Conservation (phyloP, 331 rosid genomes). For the Acacia pycnantha region DNA sequence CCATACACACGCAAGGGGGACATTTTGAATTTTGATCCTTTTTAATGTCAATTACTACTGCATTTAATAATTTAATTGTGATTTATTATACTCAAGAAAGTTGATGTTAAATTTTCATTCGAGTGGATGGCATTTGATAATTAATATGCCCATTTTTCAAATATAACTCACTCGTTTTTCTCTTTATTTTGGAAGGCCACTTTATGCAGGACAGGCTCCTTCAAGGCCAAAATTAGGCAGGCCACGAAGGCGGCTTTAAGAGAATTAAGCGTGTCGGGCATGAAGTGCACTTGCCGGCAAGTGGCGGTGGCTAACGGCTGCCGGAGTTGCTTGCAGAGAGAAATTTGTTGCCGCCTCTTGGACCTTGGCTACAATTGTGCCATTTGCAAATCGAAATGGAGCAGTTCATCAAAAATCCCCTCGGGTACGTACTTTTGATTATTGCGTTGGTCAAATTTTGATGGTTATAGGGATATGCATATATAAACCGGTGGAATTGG, state of each 20-base stretch:
- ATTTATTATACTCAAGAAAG: neutral
- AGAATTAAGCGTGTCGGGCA: conserved; percentile 31
- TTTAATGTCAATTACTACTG: neutral
- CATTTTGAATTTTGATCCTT: neutral
- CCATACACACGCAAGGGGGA: neutral
- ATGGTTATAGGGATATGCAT: no score
- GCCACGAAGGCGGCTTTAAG: conserved; percentile 56
- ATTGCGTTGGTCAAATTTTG: neutral
- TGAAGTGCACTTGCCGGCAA: conserved; percentile 46
- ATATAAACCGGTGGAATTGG: no score
- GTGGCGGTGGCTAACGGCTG: conserved; percentile 42
- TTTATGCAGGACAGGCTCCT: conserved; percentile 45
- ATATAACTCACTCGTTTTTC: neutral
- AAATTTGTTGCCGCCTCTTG: conserved; percentile 51
- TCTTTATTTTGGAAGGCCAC: conserved; percentile 41
- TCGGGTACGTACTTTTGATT: conserved; percentile 52
- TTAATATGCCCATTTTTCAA: neutral
- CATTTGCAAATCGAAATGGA: conserved; percentile 77
- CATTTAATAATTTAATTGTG: neutral
- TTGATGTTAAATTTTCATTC: neutral
- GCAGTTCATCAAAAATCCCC: conserved; percentile 47
- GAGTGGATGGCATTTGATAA: neutral
- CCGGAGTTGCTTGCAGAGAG: conserved; percentile 60
- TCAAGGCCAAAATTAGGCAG: conserved; percentile 52
- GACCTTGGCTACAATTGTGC: conserved; percentile 57